Conservation (phyloP, 768 basidiomycete species). For the Goffeauzyma gilvescens region DNA sequence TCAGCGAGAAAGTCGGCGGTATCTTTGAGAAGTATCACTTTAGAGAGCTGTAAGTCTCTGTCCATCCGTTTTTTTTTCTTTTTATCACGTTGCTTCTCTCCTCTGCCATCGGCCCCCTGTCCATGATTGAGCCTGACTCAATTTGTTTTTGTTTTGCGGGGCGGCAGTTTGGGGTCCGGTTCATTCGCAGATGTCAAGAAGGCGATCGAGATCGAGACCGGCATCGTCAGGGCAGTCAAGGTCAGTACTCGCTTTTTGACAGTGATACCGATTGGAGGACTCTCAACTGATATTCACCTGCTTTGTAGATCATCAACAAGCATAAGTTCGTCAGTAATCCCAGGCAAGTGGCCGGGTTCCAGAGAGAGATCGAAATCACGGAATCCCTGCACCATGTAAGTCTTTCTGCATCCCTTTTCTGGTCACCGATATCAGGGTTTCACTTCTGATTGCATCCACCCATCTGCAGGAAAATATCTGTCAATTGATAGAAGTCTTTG, state of each 20-base stretch:
- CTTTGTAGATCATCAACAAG: constrained; percentile 29
- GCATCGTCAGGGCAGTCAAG: constrained; percentile 69
- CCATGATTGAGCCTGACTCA: background rate
- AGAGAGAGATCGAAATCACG: constrained; percentile 61
- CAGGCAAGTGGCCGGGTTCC: constrained; percentile 36
- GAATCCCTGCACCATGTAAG: constrained; percentile 48
- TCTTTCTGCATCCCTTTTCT: background rate
- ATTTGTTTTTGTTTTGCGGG: constrained; percentile 5
- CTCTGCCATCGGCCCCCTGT: no score
- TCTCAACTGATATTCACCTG: constrained; percentile 10
- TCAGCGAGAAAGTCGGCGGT: constrained; percentile 26
- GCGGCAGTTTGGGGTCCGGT: constrained; percentile 53
- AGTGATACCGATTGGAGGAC: background rate
- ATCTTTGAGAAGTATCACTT: constrained; percentile 34
- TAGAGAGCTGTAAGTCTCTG: constrained; percentile 18
- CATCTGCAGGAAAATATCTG: constrained; percentile 50
- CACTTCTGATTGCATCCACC: background rate
- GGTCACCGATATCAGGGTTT: background rate
- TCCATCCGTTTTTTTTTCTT: no score
- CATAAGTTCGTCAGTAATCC: constrained; percentile 21
- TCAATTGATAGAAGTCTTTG: constrained; percentile 55
- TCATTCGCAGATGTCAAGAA: constrained; percentile 80
- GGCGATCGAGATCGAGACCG: constrained; percentile 52
- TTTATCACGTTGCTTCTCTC: no score
- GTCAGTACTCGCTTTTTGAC: constrained; percentile 10